Conservation (phyloP, 768 basidiomycete genomes). For the Macrolepiota albuminosa region DNA sequence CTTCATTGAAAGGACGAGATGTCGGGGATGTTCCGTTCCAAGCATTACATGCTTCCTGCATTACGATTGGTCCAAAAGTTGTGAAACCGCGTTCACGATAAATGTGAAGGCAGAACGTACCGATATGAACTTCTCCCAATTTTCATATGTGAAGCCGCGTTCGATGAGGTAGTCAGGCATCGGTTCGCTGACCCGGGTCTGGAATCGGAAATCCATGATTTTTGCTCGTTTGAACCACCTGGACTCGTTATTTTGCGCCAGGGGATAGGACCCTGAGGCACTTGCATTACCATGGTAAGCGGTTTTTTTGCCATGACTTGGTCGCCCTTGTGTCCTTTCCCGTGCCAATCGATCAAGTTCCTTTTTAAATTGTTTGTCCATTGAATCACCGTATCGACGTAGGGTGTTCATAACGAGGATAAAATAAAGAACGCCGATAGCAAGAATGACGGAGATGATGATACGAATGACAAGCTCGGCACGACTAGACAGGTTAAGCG, state of each 20-base stretch:
- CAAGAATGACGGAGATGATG: constrained; percentile 36
- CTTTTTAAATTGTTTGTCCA: constrained; percentile 26
- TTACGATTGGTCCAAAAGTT: neutral
- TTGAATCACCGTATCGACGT: constrained; percentile 41
- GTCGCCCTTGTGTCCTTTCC: neutral
- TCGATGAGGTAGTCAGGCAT: constrained; percentile 12
- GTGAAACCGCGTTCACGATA: neutral
- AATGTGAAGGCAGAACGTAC: constrained; percentile 8
- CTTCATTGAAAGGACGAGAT: neutral
- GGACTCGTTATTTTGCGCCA: neutral
- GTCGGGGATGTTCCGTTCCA: constrained; percentile 11
- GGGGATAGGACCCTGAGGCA: neutral
- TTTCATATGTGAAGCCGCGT: constrained; percentile 8
- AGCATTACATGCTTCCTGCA: constrained; percentile 15
- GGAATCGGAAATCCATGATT: constrained; percentile 19
- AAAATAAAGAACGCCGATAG: constrained; percentile 49
- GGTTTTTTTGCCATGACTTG: neutral
- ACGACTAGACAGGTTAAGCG: constrained; percentile 28
- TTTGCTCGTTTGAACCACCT: constrained; percentile 12
- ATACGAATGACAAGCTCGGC: constrained; percentile 51
- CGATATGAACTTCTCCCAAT: constrained; percentile 18
- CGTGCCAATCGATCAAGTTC: neutral
- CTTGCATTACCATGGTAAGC: neutral
- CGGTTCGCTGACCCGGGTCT: neutral
- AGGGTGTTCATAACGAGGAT: constrained; percentile 48